A percentile compares a stretch with the other conserved stretches of the same genome.
Conservation (phyloP, 306 rosid genomes). For the Begonia fuchsioides region DNA sequence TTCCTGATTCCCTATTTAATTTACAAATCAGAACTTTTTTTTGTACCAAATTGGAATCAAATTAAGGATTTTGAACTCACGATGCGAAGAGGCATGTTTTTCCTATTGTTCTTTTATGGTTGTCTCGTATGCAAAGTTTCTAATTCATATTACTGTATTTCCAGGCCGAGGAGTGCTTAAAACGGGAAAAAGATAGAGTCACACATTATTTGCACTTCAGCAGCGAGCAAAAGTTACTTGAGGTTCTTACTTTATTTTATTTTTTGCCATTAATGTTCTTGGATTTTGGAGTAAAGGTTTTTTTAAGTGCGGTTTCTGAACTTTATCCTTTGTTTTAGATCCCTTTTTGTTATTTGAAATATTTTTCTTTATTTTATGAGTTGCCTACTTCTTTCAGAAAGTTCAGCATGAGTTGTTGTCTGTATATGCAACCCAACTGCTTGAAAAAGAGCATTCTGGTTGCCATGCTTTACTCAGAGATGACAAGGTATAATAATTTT, state of each 20-base stretch:
- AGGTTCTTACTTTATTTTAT: slow-evolving; percentile 16
- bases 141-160: slow-evolving; percentile 5
- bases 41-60: too few relatives aligned
- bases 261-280: too few relatives aligned
- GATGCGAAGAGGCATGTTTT: too few relatives aligned
- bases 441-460: slow-evolving; percentile 48
- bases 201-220: slow-evolving; percentile 34
- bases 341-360: neutral
- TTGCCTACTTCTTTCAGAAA: slow-evolving; percentile 21
- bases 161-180: slow-evolving; percentile 36
- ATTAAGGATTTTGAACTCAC: too few relatives aligned
- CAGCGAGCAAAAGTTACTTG: slow-evolving; percentile 36
- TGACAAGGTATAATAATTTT: slow-evolving; percentile 22
- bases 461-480: slow-evolving; percentile 46
- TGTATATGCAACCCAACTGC: slow-evolving; percentile 35
- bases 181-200: slow-evolving; percentile 34
- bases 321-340: neutral
- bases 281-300: neutral
- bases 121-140: neutral
- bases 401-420: slow-evolving; percentile 37
- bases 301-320: neutral
- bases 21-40: too few relatives aligned
- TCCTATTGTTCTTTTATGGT: neutral
- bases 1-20: too few relatives aligned
- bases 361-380: neutral